Evolutionary conservation across 2,329 filamentous ascomycete species (phyloP).

Genomic region (Venturiaceae sp.): DNA sequence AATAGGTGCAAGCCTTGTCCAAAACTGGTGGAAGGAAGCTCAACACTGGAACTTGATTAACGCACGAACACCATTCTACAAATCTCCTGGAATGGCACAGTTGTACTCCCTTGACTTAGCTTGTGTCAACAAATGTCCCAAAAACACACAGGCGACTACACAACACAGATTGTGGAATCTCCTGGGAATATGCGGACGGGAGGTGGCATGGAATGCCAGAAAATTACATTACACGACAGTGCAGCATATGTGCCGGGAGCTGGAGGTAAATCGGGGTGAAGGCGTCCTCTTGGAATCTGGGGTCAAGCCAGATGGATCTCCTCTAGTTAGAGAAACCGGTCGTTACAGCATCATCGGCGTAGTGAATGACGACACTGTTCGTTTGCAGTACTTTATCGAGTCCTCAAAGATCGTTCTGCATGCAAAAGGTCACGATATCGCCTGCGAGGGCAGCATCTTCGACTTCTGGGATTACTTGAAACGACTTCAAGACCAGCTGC

Average conservation of each 20-base stretch:
- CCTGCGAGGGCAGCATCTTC: background rate
- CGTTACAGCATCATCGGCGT: conserved; percentile 67
- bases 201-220: background rate
- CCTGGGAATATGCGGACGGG: background rate
- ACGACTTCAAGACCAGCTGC: conserved; percentile 29
- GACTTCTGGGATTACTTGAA: conserved; percentile 13
- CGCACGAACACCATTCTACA: background rate
- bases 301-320: conserved; percentile 25
- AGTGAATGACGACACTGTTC: conserved; percentile 43
- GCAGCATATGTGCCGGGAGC: conserved; percentile 25
- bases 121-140: too few relatives aligned
- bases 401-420: conserved; percentile 16
- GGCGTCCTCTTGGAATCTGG: conserved; percentile 39
- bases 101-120: background rate
- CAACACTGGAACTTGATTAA: conserved; percentile 42
- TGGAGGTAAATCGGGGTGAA: conserved; percentile 24
- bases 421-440: conserved; percentile 18
- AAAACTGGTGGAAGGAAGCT: conserved; percentile 66
- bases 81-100: background rate
- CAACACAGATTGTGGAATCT: background rate
- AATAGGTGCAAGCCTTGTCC: conserved; percentile 50
- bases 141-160: background rate
- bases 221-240: conserved; percentile 11
- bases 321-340: conserved; percentile 41
- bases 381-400: conserved; percentile 24